Conservation (phyloP, 176 grass and related monocot genomes). For the Triticum turgidum region DNA sequence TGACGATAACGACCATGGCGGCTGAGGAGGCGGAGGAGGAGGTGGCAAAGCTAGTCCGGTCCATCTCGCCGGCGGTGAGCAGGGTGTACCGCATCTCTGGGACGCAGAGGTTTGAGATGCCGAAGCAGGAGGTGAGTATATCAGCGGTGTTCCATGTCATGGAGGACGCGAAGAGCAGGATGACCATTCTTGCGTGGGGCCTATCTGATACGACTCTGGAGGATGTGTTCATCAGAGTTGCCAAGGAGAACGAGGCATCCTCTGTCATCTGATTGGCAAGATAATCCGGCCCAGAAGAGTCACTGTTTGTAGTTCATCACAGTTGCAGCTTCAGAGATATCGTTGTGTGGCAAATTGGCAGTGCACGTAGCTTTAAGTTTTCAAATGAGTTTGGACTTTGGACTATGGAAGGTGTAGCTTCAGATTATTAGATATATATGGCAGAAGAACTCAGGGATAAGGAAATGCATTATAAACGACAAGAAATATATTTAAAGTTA, state of each 20-base stretch:
- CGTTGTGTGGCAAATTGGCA: background rate
- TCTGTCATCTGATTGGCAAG: background rate
- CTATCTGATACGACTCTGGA: slow-evolving; percentile 44
- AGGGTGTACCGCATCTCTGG: slow-evolving; percentile 36
- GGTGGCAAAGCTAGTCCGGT: slow-evolving; percentile 26
- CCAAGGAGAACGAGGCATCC: slow-evolving; percentile 22
- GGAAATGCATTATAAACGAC: background rate
- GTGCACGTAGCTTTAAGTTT: background rate
- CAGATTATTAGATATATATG: background rate
- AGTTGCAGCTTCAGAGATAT: background rate
- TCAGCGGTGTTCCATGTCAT: slow-evolving; percentile 38
- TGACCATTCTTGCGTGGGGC: slow-evolving; percentile 39
- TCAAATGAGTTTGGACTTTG: background rate
- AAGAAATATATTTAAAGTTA: background rate
- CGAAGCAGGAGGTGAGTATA: slow-evolving; percentile 42
- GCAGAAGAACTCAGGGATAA: background rate
- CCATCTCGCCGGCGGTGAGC: slow-evolving; percentile 25
- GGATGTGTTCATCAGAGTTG: slow-evolving; percentile 51
- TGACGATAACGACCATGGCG: slow-evolving; percentile 18
- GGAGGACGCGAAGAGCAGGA: slow-evolving; percentile 24
- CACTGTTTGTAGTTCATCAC: background rate
- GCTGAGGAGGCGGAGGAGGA: slow-evolving; percentile 28
- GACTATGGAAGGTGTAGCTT: background rate
- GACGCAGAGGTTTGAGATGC: slow-evolving; percentile 57
- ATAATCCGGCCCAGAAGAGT: background rate